A percentile compares a stretch with the other conserved stretches of the same genome.
These are phyloP conservation scores for Boletus tylopilopsis DNA, from an alignment of 768 basidiomycete genomes.

Conservation along the genomic window DNA sequence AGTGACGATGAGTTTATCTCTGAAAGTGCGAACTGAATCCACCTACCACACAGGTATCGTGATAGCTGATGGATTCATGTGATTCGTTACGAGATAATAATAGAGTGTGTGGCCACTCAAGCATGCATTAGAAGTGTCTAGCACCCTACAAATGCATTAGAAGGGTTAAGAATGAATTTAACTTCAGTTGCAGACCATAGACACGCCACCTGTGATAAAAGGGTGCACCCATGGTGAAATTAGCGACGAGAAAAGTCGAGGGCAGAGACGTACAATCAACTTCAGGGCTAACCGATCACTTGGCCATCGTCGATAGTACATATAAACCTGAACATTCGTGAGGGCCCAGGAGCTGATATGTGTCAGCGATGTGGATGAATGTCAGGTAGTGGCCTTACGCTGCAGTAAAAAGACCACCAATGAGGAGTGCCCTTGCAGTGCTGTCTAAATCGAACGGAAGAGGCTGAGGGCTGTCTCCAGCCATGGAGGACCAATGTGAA, in stretches of 20 bases:
- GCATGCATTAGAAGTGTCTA: slow-evolving; percentile 54
- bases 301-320: slow-evolving; percentile 41
- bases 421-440: slow-evolving; percentile 52
- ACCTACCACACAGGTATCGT: slow-evolving; percentile 42
- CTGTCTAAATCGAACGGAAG: slow-evolving; percentile 34
- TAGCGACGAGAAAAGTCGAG: slow-evolving; percentile 23
- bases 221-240: slow-evolving; percentile 18
- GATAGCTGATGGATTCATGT: slow-evolving; percentile 42
- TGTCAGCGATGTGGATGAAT: not conserved
- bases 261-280: slow-evolving; percentile 32
- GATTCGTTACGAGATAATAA: slow-evolving; percentile 54
- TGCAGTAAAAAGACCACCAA: slow-evolving; percentile 55
- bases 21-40: no score
- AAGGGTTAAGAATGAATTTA: not conserved
- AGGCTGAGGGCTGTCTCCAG: not conserved
- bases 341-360: slow-evolving; percentile 50
- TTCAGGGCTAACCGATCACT: slow-evolving; percentile 35
- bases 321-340: slow-evolving; percentile 49
- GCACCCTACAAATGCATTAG: slow-evolving; percentile 18
- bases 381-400: slow-evolving; percentile 36
- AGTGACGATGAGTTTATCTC: not conserved
- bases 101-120: slow-evolving; percentile 54
- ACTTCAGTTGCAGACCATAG: slow-evolving; percentile 11
- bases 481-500: not conserved
- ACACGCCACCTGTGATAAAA: slow-evolving; percentile 29